Base-by-base conservation (phyloP, 768 basidiomycete species). In the Mycena filopes region DNA sequence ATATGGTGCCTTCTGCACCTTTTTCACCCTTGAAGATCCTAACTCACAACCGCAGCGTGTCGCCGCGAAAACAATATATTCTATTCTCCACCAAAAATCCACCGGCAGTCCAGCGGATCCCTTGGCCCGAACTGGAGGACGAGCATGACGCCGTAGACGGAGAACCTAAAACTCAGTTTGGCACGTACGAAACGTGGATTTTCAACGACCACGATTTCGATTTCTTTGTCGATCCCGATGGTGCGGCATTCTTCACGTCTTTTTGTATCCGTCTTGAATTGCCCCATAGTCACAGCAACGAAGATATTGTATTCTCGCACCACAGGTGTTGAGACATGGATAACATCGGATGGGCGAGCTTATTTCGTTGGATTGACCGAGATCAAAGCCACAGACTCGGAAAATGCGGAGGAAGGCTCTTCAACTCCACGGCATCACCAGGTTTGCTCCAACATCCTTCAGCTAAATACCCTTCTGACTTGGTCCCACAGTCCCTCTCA, bases 301-400 rank as follows among this genome's bases (percentile, higher is more conserved):
- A 81, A 87, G 57, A 89, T 95, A n/a, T 72, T 83, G 26, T 79
- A 87, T 70, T 86, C 87, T 42, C 83, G 86, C 58, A 72, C 79
- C 4, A 85, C 86, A 25, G 86, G 87, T 25, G 85, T 88, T 15
- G 94, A 95, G 76, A 87, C 87, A 0, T 95, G 94, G 94, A 85
- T 93, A 49, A 93, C 93, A 2, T 93, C 92, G 8, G 94, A 95
- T 66, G 94, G 94, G 41, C 80, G 93, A 71, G 92, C 85, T 12
- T 95, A 95, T 73, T 86, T 94, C 66, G 92, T 93, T 9, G 87
- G 86, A 61, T 78, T 94, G 25, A 80, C 81, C 51, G 87, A 88
- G 65, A 78, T 72, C 48, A 71, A 68, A 28, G 58, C 46, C 23
- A 62, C 71, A 58, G 47, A 29, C 18, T 64, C 55, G 3, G 61